Percentiles rank a stretch among this genome's conserved stretches.
phyloP scores from a whole-genome alignment of 1,284 basidiomycete species.

The Tilletia setariae region DNA sequence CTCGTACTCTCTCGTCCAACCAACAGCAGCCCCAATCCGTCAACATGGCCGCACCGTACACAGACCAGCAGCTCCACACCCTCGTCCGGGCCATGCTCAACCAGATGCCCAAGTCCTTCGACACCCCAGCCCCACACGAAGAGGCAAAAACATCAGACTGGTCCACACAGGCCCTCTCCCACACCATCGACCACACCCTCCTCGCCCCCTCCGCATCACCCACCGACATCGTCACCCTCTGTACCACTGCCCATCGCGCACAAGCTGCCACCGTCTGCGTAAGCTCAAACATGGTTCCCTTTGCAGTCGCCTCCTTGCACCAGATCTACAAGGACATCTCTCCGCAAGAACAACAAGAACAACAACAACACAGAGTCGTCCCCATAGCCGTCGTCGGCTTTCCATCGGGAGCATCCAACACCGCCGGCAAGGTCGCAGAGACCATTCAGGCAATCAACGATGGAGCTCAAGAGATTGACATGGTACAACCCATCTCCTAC shows the following conservation, averaged over 20 bases:
- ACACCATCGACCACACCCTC: constrained; percentile 46
- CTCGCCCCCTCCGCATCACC: constrained; percentile 39
- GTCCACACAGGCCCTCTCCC: background rate
- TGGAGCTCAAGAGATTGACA: constrained; percentile 47
- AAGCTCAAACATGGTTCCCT: constrained; percentile 37
- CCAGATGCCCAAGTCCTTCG: background rate
- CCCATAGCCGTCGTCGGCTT: constrained; percentile 40
- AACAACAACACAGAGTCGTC: constrained; percentile 14
- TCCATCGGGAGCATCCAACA: constrained; percentile 36
- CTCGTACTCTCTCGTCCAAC: too few species aligned
- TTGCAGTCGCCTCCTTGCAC: constrained; percentile 61
- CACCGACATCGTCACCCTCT: constrained; percentile 30
- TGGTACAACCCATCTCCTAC: constrained; percentile 25
- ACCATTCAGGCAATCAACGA: constrained; percentile 27
- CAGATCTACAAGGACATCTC: constrained; percentile 1
- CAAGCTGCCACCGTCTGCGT: constrained; percentile 42
- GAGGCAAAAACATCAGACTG: background rate
- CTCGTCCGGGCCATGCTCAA: constrained; percentile 15
- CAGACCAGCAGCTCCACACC: background rate
- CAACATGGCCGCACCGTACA: constrained; percentile 6
- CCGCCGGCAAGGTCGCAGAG: constrained; percentile 36
- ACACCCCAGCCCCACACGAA: background rate
- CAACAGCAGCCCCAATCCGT: background rate
- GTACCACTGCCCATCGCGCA: constrained; percentile 33
- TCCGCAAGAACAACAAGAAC: background rate